Percentiles rank a stretch among this genome's conserved stretches.
phyloP scores from a whole-genome alignment of 2,329 filamentous ascomycete genomes.

The Diplodia corticola region DNA sequence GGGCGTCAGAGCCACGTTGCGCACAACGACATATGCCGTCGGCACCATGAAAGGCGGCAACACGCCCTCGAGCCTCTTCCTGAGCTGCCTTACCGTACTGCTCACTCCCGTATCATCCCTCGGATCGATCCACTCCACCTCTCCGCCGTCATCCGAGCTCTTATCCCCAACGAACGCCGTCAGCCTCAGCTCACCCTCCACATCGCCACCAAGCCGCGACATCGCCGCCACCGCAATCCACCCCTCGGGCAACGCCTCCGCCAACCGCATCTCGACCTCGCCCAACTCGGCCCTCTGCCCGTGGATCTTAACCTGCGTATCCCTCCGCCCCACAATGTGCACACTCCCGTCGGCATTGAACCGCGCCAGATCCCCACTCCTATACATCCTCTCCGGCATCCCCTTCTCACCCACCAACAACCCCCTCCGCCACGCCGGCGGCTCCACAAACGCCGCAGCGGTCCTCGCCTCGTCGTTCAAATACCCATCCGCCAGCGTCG shows the following conservation, averaged over 20 bases:
- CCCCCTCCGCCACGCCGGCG: slow-evolving; percentile 4
- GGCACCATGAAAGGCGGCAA: slow-evolving; percentile 45
- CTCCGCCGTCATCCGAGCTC: not conserved
- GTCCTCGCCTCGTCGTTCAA: slow-evolving; percentile 36
- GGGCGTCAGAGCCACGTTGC: slow-evolving; percentile 36
- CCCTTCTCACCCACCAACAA: not conserved
- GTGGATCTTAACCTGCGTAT: slow-evolving; percentile 42
- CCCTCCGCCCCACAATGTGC: slow-evolving; percentile 39
- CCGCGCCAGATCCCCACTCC: slow-evolving; percentile 37
- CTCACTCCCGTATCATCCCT: not conserved
- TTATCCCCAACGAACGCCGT: not conserved
- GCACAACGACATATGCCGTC: slow-evolving; percentile 40
- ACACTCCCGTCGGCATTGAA: slow-evolving; percentile 35
- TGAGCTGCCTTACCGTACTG: not conserved
- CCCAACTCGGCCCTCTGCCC: slow-evolving; percentile 49
- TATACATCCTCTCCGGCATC: slow-evolving; percentile 29
- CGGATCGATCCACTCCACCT: not conserved
- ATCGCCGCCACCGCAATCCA: not conserved
- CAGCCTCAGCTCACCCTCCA: not conserved
- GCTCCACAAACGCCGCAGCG: slow-evolving; percentile 33
- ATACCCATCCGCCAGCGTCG: slow-evolving; percentile 37
- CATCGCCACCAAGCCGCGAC: too few species aligned
- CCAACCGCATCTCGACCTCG: slow-evolving; percentile 41
- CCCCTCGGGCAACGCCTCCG: not conserved
- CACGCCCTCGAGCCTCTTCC: slow-evolving; percentile 21